Evolutionary conservation across 108 stramenopile genomes (phyloP), one percentile per base, ranked within the genome.

Genomic region (Cyclotella choctawhatcheeana): DNA sequence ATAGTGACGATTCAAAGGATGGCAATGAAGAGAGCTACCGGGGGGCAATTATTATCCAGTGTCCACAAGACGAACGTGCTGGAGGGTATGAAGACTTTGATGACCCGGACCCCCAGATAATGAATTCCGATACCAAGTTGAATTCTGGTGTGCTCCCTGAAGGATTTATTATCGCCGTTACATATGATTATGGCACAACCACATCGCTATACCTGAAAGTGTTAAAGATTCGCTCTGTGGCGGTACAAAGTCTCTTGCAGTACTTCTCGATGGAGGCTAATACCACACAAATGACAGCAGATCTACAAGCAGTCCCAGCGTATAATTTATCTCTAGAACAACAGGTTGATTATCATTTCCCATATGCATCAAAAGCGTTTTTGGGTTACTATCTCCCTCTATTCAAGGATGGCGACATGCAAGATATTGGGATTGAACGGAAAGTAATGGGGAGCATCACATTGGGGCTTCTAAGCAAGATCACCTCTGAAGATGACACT

Each of bases 191-290:
- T 0, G 81, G 81, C 13, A 45, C 68, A 13, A 71, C 81, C 4
- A 82, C 81, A 2, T 33, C 7, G 24, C 32, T 82, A 7, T 82
- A 64, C 33, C 59, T 76, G 7, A 76, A 77, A 52, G 81, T 82
- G 0, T 43, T 82, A 53, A 60, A 47, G 0, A 64, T 82, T 4
- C 12, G 4, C n/a, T 25, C 45, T 45, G 60, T 22, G n/a, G 62
- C 54, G 32, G 68, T 53, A 1, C 31, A 52, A 32, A 43, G 17
- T 17, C 21, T 74, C 1, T 18, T 80, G 2, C 44, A 62, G 22
- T 74, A 80, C 22, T 74, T 80, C 54, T 37, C 58, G 22, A 20
- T 77, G 12, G 72, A 79, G 30, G 30, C 18, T 2, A 24, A 73
- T 53, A 20, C 31, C 3, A 25, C 25, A 13, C 24, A 44, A 35